phyloP scores from a whole-genome alignment of 768 basidiomycete genomes.

The Calvatia gigantea region DNA sequence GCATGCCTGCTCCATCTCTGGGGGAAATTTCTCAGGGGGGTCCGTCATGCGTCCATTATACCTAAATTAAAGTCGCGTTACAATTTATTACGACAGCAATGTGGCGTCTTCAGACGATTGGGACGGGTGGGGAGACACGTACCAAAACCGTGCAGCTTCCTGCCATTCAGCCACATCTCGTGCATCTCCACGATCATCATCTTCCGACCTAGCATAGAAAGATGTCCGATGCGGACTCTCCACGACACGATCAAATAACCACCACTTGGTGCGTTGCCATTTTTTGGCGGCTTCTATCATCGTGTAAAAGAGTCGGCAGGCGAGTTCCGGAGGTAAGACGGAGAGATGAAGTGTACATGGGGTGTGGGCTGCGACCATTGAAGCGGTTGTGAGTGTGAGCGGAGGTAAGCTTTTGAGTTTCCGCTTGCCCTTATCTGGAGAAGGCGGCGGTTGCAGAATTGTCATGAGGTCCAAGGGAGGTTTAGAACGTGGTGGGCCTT shows the following conservation, averaged over 20 bases:
- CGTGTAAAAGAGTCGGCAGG: constrained; percentile 68
- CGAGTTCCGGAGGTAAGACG: constrained; percentile 70
- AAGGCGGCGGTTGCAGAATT: constrained; percentile 50
- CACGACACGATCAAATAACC: constrained; percentile 77
- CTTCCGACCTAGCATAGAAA: constrained; percentile 58
- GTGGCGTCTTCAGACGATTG: neutral
- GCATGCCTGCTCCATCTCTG: constrained; percentile 79
- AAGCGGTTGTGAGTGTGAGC: constrained; percentile 56
- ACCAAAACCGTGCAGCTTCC: constrained; percentile 78
- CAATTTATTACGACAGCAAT: neutral
- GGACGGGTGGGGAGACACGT: constrained; percentile 12
- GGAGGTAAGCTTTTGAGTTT: constrained; percentile 46
- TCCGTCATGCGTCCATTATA: constrained; percentile 73
- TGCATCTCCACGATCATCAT: constrained; percentile 29
- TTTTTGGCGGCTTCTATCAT: constrained; percentile 59
- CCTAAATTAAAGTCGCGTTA: constrained; percentile 37
- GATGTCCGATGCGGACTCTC: constrained; percentile 84
- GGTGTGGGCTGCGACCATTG: constrained; percentile 62
- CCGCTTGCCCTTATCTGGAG: constrained; percentile 25
- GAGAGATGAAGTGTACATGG: constrained; percentile 74
- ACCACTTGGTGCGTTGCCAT: constrained; percentile 82
- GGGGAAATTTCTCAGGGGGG: constrained; percentile 53
- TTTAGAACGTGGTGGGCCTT: constrained; percentile 10
- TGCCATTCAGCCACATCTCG: constrained; percentile 39
- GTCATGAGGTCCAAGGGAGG: constrained; percentile 45